A percentile compares a stretch with the other conserved stretches of the same genome.
phyloP scores from a whole-genome alignment of 805 yeast species.

The Kodamaea kaohsiungensis region DNA sequence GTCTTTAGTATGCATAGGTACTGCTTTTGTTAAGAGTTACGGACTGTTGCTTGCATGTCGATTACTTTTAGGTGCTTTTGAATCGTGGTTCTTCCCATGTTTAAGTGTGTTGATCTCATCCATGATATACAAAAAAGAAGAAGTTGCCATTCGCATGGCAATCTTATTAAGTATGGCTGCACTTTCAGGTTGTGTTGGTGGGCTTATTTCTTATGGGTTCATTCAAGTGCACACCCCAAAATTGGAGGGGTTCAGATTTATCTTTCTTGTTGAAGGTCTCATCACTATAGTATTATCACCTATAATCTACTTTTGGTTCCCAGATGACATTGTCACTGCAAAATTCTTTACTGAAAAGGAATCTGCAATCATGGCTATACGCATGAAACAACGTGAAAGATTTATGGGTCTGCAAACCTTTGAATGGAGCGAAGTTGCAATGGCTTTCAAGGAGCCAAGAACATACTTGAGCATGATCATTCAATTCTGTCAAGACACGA shows the following conservation, averaged over 20 bases:
- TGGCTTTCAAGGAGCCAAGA: conserved; percentile 39
- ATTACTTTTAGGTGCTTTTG: conserved; percentile 52
- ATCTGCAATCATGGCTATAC: conserved; percentile 31
- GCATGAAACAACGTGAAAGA: conserved; percentile 36
- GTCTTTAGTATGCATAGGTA: conserved; percentile 42
- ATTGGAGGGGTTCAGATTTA: conserved; percentile 51
- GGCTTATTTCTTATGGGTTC: conserved; percentile 51
- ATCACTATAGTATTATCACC: conserved; percentile 41
- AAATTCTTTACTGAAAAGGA: conserved; percentile 42
- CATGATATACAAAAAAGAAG: conserved; percentile 15
- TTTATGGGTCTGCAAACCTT: conserved; percentile 33
- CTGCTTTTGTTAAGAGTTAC: conserved; percentile 43
- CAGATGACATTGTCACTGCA: conserved; percentile 42
- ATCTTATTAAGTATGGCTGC: conserved; percentile 53
- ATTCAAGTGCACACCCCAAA: conserved; percentile 23
- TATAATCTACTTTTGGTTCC: conserved; percentile 35
- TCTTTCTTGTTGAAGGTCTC: conserved; percentile 50
- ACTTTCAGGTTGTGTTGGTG: conserved; percentile 58
- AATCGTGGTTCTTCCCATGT: conserved; percentile 53
- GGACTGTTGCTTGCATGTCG: conserved; percentile 47
- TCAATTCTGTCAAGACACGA: conserved; percentile 46
- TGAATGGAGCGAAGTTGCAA: conserved; percentile 28
- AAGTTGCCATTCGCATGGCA: conserved; percentile 21
- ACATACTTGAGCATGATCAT: conserved; percentile 34
- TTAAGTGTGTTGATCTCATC: conserved; percentile 47